Conservation (phyloP, 2,329 filamentous ascomycete species). For the Phialophora verrucosa region DNA sequence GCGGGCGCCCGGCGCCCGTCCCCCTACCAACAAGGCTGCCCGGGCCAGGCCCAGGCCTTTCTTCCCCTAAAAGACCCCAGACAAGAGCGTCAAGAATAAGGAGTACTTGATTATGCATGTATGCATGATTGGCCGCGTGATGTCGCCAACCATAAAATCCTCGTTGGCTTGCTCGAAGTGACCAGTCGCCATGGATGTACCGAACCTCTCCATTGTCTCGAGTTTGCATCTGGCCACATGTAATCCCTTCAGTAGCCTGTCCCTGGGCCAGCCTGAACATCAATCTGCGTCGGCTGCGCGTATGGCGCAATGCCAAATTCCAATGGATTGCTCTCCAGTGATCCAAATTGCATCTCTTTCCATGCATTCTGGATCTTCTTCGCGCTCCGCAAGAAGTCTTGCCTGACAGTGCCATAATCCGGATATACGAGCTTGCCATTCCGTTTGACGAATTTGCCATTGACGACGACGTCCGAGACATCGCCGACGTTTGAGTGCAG, state of each 20-base stretch:
- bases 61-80: too few relatives aligned
- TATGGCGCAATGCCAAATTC: background rate
- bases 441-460: constrained; percentile 57
- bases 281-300: background rate
- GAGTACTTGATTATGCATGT: too few relatives aligned
- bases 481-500: constrained; percentile 61
- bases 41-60: too few relatives aligned
- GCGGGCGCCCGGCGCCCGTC: too few relatives aligned
- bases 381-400: background rate
- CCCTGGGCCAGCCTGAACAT: background rate
- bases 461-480: constrained; percentile 58
- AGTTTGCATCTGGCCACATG: background rate
- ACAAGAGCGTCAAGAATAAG: too few relatives aligned
- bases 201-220: background rate
- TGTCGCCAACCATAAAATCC: too few relatives aligned
- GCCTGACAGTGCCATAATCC: background rate
- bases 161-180: background rate
- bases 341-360: background rate
- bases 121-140: too few relatives aligned
- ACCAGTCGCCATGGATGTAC: background rate
- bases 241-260: background rate
- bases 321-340: background rate
- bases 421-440: constrained; percentile 47
- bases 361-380: background rate
- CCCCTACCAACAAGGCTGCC: too few relatives aligned